phyloP scores from a whole-genome alignment of 1,139 yeast species.

The Kurtzmaniella quercitrusa region DNA sequence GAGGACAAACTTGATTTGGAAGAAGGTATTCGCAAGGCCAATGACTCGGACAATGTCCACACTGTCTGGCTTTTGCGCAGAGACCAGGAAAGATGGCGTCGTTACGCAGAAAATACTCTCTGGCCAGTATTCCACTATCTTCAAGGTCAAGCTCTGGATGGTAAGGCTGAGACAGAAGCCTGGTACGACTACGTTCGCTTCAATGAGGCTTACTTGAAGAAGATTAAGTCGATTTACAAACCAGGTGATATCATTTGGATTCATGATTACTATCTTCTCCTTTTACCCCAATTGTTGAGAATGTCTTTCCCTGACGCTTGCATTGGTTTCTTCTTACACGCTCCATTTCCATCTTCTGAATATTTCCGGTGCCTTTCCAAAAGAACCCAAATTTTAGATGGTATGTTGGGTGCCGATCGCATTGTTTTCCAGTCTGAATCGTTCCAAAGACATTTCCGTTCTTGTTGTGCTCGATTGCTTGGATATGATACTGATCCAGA shows the following conservation, averaged over 20 bases:
- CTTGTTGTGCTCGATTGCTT: slow-evolving; percentile 79
- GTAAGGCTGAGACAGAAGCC: slow-evolving; percentile 68
- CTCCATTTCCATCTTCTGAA: slow-evolving; percentile 96
- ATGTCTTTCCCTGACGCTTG: slow-evolving; percentile 77
- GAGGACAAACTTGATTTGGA: slow-evolving; percentile 52
- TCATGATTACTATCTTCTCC: slow-evolving; percentile 84
- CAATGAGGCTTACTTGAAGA: slow-evolving; percentile 86
- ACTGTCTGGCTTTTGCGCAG: slow-evolving; percentile 84
- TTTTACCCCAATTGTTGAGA: slow-evolving; percentile 82
- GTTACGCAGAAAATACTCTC: slow-evolving; percentile 81
- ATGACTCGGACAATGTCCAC: slow-evolving; percentile 53
- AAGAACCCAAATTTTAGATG: slow-evolving; percentile 77
- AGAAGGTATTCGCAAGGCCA: slow-evolving; percentile 36
- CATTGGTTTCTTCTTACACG: slow-evolving; percentile 81
- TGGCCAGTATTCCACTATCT: slow-evolving; percentile 97
- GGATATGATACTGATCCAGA: slow-evolving; percentile 63
- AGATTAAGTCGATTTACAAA: slow-evolving; percentile 64
- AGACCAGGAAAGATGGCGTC: slow-evolving; percentile 77
- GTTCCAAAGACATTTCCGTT: slow-evolving; percentile 84
- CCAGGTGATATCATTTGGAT: slow-evolving; percentile 96
- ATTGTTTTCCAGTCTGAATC: slow-evolving; percentile 84
- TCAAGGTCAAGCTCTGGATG: slow-evolving; percentile 63
- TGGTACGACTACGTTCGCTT: slow-evolving; percentile 91
- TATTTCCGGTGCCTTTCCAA: slow-evolving; percentile 85
- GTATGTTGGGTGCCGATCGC: slow-evolving; percentile 85